Evolutionary conservation across 2,329 filamentous ascomycete genomes (phyloP).

Genomic region (Magnaporthales sp.): DNA sequence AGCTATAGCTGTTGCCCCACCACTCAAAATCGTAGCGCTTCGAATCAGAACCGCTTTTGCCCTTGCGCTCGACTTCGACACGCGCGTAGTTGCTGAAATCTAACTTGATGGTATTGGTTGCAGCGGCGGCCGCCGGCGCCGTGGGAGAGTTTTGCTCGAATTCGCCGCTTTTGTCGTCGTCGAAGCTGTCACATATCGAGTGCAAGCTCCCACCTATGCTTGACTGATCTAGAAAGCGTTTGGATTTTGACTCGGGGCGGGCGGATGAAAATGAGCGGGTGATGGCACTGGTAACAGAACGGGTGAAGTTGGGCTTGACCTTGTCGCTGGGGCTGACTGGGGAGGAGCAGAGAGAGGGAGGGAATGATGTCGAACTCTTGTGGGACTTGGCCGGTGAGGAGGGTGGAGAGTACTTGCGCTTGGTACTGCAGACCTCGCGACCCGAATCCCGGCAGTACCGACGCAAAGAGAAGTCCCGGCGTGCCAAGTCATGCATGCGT

Average conservation of each 20-base stretch:
- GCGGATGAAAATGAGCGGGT: slow-evolving; percentile 32
- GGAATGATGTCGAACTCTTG: slow-evolving; percentile 6
- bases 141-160: slow-evolving; percentile 1
- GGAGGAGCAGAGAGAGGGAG: slow-evolving; percentile 6
- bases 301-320: slow-evolving; percentile 31
- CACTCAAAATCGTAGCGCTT: slow-evolving; percentile 90
- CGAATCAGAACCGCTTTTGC: slow-evolving; percentile 49
- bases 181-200: slow-evolving; percentile 19
- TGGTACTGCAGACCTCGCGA: slow-evolving; percentile 82
- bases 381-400: slow-evolving; percentile 39
- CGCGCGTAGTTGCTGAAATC: slow-evolving; percentile 98
- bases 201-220: slow-evolving; percentile 23
- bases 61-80: slow-evolving; percentile 68
- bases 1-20: slow-evolving; percentile 80
- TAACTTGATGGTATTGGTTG: slow-evolving; percentile 75
- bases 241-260: slow-evolving; percentile 20
- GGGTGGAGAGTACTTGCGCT: slow-evolving; percentile 57
- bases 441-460: slow-evolving; percentile 90
- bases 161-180: slow-evolving; percentile 20
- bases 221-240: slow-evolving; percentile 23
- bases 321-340: slow-evolving; percentile 10
- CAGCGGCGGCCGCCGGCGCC: slow-evolving; percentile 16
- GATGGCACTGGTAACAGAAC: slow-evolving; percentile 37
- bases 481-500: slow-evolving; percentile 84
- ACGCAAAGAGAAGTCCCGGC: slow-evolving; percentile 80